Conservation (phyloP, 495 filamentous ascomycete genomes). For the Platismatia glauca region DNA sequence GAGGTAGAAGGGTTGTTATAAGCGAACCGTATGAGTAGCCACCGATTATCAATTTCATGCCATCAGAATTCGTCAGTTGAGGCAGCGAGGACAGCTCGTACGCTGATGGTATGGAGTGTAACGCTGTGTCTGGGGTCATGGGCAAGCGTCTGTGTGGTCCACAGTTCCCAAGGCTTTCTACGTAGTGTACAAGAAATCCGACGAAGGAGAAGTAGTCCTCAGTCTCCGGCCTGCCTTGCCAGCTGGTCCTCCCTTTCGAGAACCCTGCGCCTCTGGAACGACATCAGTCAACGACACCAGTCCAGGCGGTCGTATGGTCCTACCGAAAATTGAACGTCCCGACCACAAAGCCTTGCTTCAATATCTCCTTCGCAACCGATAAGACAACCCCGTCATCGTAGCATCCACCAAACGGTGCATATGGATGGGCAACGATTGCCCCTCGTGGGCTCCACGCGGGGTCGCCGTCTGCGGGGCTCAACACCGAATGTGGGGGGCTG, state of each 20-base stretch:
- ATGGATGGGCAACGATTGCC: slow-evolving; percentile 84
- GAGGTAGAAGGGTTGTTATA: slow-evolving; percentile 63
- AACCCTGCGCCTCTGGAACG: slow-evolving; percentile 60
- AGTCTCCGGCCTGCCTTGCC: slow-evolving; percentile 72
- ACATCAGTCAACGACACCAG: neutral
- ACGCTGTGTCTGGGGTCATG: neutral
- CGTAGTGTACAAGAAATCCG: slow-evolving; percentile 66
- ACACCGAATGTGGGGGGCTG: slow-evolving; percentile 16
- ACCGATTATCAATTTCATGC: slow-evolving; percentile 47
- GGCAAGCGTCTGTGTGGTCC: neutral
- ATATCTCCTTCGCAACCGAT: slow-evolving; percentile 50
- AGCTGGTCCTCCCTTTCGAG: slow-evolving; percentile 70
- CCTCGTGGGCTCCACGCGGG: slow-evolving; percentile 43
- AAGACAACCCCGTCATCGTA: slow-evolving; percentile 75
- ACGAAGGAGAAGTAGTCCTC: slow-evolving; percentile 73
- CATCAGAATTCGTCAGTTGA: neutral
- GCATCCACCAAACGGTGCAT: slow-evolving; percentile 76
- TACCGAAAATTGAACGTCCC: slow-evolving; percentile 92
- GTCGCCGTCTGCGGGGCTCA: neutral
- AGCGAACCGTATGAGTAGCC: slow-evolving; percentile 93
- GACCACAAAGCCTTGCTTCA: slow-evolving; percentile 63
- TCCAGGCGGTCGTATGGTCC: slow-evolving; percentile 3
- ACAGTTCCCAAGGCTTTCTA: slow-evolving; percentile 35
- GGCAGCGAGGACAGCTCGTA: neutral
- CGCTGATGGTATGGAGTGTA: slow-evolving; percentile 2